These are phyloP conservation scores for Ustulina deusta DNA, from an alignment of 2,329 filamentous ascomycete genomes.

Conservation along the genomic window DNA sequence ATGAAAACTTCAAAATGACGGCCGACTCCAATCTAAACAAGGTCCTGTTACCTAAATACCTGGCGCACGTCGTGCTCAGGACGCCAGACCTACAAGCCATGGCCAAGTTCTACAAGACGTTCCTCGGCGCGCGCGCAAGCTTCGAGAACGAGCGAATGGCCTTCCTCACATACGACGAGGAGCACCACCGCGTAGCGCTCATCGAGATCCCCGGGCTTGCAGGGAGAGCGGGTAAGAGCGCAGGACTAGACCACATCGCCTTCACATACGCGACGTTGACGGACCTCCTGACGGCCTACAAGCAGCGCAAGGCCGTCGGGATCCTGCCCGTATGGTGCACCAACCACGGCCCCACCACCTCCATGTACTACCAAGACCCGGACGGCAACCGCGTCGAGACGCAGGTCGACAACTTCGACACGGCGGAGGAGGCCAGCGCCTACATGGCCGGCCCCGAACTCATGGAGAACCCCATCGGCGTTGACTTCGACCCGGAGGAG, in stretches of 20 bases:
- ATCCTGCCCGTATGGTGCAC: constrained; percentile 58
- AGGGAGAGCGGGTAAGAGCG: constrained; percentile 42
- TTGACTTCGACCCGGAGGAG: constrained; percentile 60
- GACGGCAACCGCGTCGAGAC: constrained; percentile 62
- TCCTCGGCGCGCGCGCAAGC: constrained; percentile 52
- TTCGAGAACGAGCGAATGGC: constrained; percentile 46
- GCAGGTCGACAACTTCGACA: constrained; percentile 59
- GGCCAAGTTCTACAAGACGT: constrained; percentile 53
- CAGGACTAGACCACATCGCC: constrained; percentile 58
- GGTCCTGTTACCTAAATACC: constrained; percentile 41
- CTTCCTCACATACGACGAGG: constrained; percentile 60
- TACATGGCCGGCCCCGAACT: constrained; percentile 57
- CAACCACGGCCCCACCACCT: constrained; percentile 61
- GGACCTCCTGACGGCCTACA: constrained; percentile 54
- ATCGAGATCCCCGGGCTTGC: constrained; percentile 45
- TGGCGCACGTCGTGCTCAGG: constrained; percentile 47
- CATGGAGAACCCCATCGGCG: constrained; percentile 57
- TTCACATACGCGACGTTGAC: constrained; percentile 55
- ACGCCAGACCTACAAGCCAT: constrained; percentile 49
- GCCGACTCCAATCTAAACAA: constrained; percentile 36
- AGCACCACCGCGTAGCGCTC: constrained; percentile 62
- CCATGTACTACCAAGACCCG: constrained; percentile 62
- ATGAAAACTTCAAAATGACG: constrained; percentile 36
- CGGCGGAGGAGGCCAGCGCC: constrained; percentile 51
- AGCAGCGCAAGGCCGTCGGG: constrained; percentile 51